A percentile compares a stretch with the other conserved stretches of the same genome.
phyloP scores from a whole-genome alignment of 768 basidiomycete genomes.

The Kockovaella imperatae region DNA sequence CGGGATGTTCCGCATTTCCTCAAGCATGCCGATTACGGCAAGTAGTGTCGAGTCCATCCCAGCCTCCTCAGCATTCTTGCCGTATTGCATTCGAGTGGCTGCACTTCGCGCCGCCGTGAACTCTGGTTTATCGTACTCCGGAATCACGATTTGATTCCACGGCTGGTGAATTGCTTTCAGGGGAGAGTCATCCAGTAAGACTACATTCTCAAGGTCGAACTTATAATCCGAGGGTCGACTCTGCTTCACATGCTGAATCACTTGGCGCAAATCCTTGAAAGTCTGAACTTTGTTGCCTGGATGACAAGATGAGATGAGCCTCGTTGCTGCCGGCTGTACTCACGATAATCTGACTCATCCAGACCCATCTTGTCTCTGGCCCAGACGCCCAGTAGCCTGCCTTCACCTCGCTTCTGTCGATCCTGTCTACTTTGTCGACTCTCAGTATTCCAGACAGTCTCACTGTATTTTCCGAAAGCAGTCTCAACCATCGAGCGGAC shows the following conservation, averaged over 20 bases:
- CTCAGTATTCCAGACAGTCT: conserved; percentile 27
- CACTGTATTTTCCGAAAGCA: conserved; percentile 27
- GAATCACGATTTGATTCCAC: conserved; percentile 41
- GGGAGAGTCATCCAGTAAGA: conserved; percentile 41
- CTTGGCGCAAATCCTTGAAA: conserved; percentile 37
- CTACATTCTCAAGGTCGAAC: conserved; percentile 21
- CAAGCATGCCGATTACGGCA: conserved; percentile 39
- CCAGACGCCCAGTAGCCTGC: conserved; percentile 40
- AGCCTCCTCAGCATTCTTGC: not conserved
- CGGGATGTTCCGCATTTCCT: conserved; percentile 21
- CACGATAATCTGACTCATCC: conserved; percentile 27
- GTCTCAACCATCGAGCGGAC: conserved; percentile 35
- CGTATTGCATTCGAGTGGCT: not conserved
- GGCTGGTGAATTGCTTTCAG: conserved; percentile 39
- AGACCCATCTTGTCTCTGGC: conserved; percentile 38
- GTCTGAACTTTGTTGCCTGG: conserved; percentile 37
- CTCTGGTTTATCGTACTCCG: conserved; percentile 29
- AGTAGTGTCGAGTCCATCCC: conserved; percentile 33
- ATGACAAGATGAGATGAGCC: not conserved
- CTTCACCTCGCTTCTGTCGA: conserved; percentile 19
- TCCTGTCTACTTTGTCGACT: not conserved
- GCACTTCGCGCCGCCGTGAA: conserved; percentile 8
- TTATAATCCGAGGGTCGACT: not conserved
- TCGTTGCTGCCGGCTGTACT: conserved; percentile 3
- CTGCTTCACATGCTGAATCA: conserved; percentile 19